phyloP scores from a whole-genome alignment of 1,139 yeast species.

The Sugiyamaella sp. region DNA sequence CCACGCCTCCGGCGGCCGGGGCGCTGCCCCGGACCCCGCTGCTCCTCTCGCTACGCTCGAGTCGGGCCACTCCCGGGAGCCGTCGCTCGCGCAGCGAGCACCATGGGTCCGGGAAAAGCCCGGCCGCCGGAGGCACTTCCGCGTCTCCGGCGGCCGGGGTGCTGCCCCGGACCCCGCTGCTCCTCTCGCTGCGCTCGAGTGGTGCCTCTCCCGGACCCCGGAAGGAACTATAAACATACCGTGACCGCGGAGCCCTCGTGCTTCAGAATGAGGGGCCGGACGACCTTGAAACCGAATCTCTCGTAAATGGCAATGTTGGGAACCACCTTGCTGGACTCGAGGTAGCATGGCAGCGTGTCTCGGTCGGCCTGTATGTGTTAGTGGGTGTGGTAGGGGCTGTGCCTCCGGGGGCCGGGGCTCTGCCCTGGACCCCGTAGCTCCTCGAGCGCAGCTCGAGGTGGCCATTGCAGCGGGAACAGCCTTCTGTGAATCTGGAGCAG shows the following conservation, averaged over 20 bases:
- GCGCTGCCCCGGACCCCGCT: too few relatives aligned
- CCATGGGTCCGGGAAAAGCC: background rate
- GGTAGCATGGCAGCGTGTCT: background rate
- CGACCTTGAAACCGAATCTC: conserved; percentile 12
- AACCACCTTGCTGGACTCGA: background rate
- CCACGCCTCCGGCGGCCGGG: too few relatives aligned
- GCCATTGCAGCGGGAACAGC: too few relatives aligned
- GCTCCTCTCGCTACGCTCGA: background rate
- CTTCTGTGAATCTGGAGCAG: too few relatives aligned
- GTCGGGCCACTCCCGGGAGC: background rate
- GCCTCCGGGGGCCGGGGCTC: background rate
- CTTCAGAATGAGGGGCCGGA: conserved; percentile 1
- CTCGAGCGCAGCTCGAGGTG: too few relatives aligned
- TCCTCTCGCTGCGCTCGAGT: background rate
- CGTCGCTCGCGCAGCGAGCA: background rate
- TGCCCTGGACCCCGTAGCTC: background rate
- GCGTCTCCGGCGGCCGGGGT: too few relatives aligned
- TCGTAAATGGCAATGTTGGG: conserved; percentile 16
- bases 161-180: too few relatives aligned
- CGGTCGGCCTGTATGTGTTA: background rate
- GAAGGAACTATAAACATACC: conserved; percentile 1
- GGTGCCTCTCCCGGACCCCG: background rate
- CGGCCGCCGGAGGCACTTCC: conserved; percentile 3
- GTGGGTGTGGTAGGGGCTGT: too few relatives aligned
- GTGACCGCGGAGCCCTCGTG: background rate